phyloP scores from a whole-genome alignment of 345 rosid genomes.

The Trapa incisa region DNA sequence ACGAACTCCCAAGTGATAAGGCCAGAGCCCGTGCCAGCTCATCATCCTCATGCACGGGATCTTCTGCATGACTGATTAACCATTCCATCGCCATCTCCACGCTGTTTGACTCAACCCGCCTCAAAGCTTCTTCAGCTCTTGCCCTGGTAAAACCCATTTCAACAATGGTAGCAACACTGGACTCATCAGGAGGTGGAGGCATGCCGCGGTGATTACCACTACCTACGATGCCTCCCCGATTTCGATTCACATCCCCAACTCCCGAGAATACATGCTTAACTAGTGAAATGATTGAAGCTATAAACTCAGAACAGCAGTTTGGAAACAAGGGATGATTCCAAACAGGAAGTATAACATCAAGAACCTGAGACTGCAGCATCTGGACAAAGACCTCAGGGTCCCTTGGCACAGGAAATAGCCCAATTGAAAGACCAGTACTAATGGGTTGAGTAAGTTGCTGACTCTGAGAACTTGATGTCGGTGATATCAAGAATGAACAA shows the following conservation, averaged over 20 bases:
- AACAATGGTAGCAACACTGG: slow-evolving; percentile 70
- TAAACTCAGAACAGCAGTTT: slow-evolving; percentile 55
- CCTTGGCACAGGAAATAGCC: slow-evolving; percentile 81
- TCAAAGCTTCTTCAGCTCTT: slow-evolving; percentile 88
- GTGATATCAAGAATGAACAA: slow-evolving; percentile 51
- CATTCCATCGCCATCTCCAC: slow-evolving; percentile 99
- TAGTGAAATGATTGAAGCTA: slow-evolving; percentile 62
- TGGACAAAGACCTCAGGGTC: slow-evolving; percentile 82
- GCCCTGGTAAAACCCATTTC: slow-evolving; percentile 98
- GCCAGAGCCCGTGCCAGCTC: slow-evolving; percentile 96
- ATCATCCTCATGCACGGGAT: slow-evolving; percentile 95
- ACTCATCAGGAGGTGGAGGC: slow-evolving; percentile 89
- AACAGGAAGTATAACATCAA: slow-evolving; percentile 73
- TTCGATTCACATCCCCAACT: slow-evolving; percentile 75
- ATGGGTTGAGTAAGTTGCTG: slow-evolving; percentile 88
- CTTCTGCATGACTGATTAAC: slow-evolving; percentile 76
- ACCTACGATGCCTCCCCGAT: slow-evolving; percentile 48
- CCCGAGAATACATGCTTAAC: slow-evolving; percentile 77
- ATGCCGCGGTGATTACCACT: slow-evolving; percentile 56
- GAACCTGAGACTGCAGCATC: slow-evolving; percentile 81
- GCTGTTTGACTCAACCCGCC: slow-evolving; percentile 89
- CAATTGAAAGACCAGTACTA: slow-evolving; percentile 78
- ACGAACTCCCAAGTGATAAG: slow-evolving; percentile 78
- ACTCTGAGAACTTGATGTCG: slow-evolving; percentile 62
- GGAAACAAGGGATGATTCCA: slow-evolving; percentile 86